Evolutionary conservation across 495 filamentous ascomycete genomes (phyloP).

Genomic region (Astrocystis sublimbata): DNA sequence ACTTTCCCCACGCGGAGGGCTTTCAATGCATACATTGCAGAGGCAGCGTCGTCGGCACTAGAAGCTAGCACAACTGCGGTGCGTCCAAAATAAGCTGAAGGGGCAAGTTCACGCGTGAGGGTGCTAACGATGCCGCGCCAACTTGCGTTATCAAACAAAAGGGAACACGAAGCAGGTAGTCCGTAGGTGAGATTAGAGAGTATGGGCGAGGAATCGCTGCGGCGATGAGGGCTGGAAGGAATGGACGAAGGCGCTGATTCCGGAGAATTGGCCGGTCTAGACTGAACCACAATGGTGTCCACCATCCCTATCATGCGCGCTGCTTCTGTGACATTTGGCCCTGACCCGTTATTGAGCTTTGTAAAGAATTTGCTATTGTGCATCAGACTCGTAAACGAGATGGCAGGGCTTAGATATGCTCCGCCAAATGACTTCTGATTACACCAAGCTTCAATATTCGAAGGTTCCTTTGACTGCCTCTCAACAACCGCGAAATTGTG

Average conservation of each 20-base stretch:
- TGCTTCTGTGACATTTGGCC: constrained; percentile 68
- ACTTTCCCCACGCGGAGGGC: constrained; percentile 75
- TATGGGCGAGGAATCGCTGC: constrained; percentile 10
- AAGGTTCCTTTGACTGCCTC: constrained; percentile 60
- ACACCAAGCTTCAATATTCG: constrained; percentile 62
- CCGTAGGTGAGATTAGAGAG: constrained; percentile 19
- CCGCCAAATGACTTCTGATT: constrained; percentile 73
- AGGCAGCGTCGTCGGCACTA: constrained; percentile 68
- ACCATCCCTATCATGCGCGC: constrained; percentile 74
- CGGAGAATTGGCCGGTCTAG: constrained; percentile 33
- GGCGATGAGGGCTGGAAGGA: constrained; percentile 40
- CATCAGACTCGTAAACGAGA: constrained; percentile 48
- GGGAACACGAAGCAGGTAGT: constrained; percentile 43
- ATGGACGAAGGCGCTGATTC: constrained; percentile 40
- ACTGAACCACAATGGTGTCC: constrained; percentile 71
- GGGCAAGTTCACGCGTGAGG: constrained; percentile 75
- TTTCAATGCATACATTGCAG: constrained; percentile 73
- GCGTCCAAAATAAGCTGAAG: constrained; percentile 72
- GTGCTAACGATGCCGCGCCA: constrained; percentile 85
- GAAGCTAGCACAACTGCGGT: constrained; percentile 72
- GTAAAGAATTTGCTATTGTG: constrained; percentile 43
- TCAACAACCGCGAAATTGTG: constrained; percentile 78
- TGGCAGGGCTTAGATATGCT: constrained; percentile 72
- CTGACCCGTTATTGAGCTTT: constrained; percentile 50
- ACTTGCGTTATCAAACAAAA: constrained; percentile 75